Base-by-base conservation (phyloP, 164 flowering plant species). In the Annona cherimola region DNA sequence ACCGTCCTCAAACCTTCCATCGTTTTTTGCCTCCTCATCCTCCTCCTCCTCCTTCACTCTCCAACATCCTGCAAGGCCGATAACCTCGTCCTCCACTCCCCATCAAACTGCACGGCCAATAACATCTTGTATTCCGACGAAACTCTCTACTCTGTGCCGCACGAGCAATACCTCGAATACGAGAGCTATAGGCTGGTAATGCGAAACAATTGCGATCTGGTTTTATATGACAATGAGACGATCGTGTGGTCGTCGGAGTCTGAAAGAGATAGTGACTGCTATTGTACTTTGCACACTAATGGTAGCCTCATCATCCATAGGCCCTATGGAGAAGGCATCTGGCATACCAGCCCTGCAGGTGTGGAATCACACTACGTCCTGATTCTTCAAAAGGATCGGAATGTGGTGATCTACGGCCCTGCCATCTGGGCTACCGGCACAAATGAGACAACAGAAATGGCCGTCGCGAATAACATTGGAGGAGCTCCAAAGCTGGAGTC, bases 121-220 rank as follows among this genome's bases (percentile, higher is more conserved):
- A 46, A 55, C 62, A 40, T 69, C 11, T 42, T 69, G 0, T 55
- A 55, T 42, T 4, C 12, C 42, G 71, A 63, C 7, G 71, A 69
- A 6, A 40, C 45, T 55, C 71, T 69, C 44, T 0, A 0, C 1
- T 12, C 71, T 26, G 35, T 26, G 35, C 35, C 35, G 35, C 35
- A 26, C 3, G 71, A 45, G 4, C 3, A 41, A 1, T 69, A 4
- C 14, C 45, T 69, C 7, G 6, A 6, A 19, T 40, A 57, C 35
- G 44, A 26, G 44, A 59, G 9, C 5, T 54, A 57, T 41, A 16
- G 35, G 3, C 39, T 69, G 8, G 9, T 40, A 11, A 55, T 55
- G 63, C 45, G 57, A 35, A 11, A 14, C 4, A 46, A 69, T 18
- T 69, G 71, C 35, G 57, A 69, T 42, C 45, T 69, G 45, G 71